Base-by-base conservation (phyloP, 129 eudicot genomes). In the Erigeron canadensis region DNA sequence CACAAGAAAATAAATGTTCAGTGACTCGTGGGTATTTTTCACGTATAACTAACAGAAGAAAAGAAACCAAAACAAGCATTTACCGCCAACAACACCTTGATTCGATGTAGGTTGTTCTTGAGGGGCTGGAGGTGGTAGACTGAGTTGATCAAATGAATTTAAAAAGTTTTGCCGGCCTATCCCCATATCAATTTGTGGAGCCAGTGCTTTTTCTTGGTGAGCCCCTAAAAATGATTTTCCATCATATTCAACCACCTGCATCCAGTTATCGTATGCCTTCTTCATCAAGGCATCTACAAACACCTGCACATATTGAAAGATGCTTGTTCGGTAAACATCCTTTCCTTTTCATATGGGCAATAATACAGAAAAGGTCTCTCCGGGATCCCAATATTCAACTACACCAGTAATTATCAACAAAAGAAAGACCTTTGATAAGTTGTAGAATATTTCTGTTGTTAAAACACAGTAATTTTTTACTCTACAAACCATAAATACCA, bases 241-340 rank as follows among this genome's bases (percentile, higher is more conserved):
- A 53, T 95, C 99, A 41, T 95, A 95, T 81, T 95, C 99, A 39
- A 95, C 84, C 39, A 95, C 97, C 67, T 90, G 85, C 88, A 81
- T 84, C 99, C 99, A 95, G 72, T 95, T 90, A 74, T 95, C 99
- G 67, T 95, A 95, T 13, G 99, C 99, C 83, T 95, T 95, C 87
- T 90, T 95, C 77, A 95, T 88, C 80, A 95, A 67, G 22, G 94
- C 76, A 74, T 95, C 99, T 17, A 89, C 99, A 81, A 56, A 95
- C 39, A 84, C 86, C 99, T 95, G 85, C 72, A 73, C 40, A 65
- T 68, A 72, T 40, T 65, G 76, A 73, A 48, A 50, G 47, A 77
- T 62, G 59, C 46, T 12, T 45, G 19, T 10, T 43, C 7, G 0
- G 18, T 67, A 13, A 74, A 43, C 4, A 57, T 72, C 62, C 56